Evolutionary conservation across 495 filamentous ascomycete genomes (phyloP), one percentile per base, ranked within the genome.

Genomic region (Entonaema liquescens): DNA sequence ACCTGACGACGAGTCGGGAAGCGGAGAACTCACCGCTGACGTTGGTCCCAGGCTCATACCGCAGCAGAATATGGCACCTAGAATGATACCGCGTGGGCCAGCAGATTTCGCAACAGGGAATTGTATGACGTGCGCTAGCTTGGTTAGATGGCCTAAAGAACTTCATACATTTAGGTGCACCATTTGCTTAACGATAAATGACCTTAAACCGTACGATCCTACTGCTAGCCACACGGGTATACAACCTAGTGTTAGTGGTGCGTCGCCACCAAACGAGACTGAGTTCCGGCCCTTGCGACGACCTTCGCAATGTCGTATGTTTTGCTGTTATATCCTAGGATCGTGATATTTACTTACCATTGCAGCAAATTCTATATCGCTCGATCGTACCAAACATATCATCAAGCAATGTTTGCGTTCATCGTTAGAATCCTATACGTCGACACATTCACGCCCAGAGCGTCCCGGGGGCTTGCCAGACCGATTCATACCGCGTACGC

Each of bases 181-280:
- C 33, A 88, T 91, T 53, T 98, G 94, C 78, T 81, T 93, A 72
- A 97, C 91, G 53, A 88, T 98, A 72, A 97, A 95, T 71, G 94
- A 97, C 75, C 75, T 97, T 53, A 86, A 87, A 65, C 88, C 88
- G 12, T 68, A 59, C 50, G 68, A 62, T 38, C 59, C 71, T 40
- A 31, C 21, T 26, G 31, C 55, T 61, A 25, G 68, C 21, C 52
- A 69, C 44, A 61, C 38, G 29, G 64, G 67, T 23, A 68, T 61
- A 11, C 76, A 72, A 9, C 64, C 59, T 15, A 49, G 56, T 17
- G n/a, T 50, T 26, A 42, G 36, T 54, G 26, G 54, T 12, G 2
- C 57, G 23, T 63, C 66, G 33, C 70, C 68, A 47, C 53, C 55
- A 47, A 70, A 70, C 36, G 59, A 70, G 5, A 17, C 47, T 21